Evolutionary conservation across 1,284 basidiomycete species (phyloP), one percentile per base, ranked within the genome.

Genomic region (Flammula alnicola): DNA sequence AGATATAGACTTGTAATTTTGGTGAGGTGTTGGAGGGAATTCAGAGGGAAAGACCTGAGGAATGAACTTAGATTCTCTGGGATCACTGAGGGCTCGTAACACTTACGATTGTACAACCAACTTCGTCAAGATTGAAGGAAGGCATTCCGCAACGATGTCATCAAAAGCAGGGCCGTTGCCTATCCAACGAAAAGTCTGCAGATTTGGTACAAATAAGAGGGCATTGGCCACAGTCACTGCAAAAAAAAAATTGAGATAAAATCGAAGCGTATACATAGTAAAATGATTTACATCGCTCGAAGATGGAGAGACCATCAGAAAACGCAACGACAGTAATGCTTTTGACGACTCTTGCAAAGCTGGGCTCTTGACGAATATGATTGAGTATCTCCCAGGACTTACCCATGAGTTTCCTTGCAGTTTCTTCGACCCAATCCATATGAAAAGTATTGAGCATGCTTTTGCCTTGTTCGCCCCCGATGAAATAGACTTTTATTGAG

Each of bases 381-480:
- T 63, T 60, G 37, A 72, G 64, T 20, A 72, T 57, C 46, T 69
- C 70, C 66, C 67, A 73, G 8, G 70, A 71, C 20, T 60, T 67
- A 44, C 61, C 49, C 57, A 68, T 64, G 14, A 68, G 50, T 39
- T 59, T 62, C 17, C 52, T 47, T 9, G 66, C 58, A 9, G 56
- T 56, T 42, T 67, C 63, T 14, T 56, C 44, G 8, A 61, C 52
- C 54, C 66, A 67, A 6, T 60, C 51, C 10, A 55, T 32, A 17
- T 64, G 44, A n/a, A 47, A 38, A 12, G 61, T 62, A 43, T 63
- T 64, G 25, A 69, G 59, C 57, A 65, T 60, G 6, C 44, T 37
- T 25, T 40, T 35, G 4, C 56, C 59, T 32, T 49, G 44, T 9
- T 44, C 31, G 11, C 59, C 56, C 16, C 62, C 63, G 6, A 70